Base-by-base conservation (phyloP, 1,284 basidiomycete genomes). In the Ganoderma resinaceum region DNA sequence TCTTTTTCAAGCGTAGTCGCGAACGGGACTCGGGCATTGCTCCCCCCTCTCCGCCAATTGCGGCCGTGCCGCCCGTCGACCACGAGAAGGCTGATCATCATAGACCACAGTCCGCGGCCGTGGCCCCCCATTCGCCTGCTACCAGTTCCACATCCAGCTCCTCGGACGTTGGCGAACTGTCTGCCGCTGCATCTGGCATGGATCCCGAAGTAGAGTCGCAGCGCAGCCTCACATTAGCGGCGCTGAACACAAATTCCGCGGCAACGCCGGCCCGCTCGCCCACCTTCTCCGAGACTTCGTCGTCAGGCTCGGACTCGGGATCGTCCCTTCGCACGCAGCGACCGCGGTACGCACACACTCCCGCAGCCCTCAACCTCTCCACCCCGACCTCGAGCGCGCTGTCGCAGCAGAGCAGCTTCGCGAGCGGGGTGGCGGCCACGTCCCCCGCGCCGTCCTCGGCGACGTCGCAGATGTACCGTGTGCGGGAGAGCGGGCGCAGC, bases 371-470 rank as follows among this genome's bases (percentile, higher is more conserved):
- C 4, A 9, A 33, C 33, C 49, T 55, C 52, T 49, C 23, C 14
- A 31, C 52, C 16, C 38, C 52, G 52, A 23, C 37, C 29, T 40
- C 52, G 42, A 49, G 33, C 35, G n/a, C 52, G 42, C 20, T n/a
- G 7, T 62, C 61, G 46, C 61, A 7, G 33, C 61, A 6, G 29
- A 49, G 31, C 33, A 62, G 61, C 35, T 53, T 35, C 46, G 33
- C 12, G 46, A 62, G 61, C 37, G n/a, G 58, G n/a, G 11, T 16
- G 58, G 20, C 58, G 26, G 14, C 23, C 58, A 16, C 37, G 14
- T 62, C 61, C 20, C 46, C 61, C 14, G 61, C 37, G 61, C 61
- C 61, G 33, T 62, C 61, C 46, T 62, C 61, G 43, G 43, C 61
- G 23, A 62, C 61, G 31, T 62, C 61, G 61, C 46, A 26, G 61